A percentile compares a stretch with the other conserved stretches of the same genome.
Evolutionary conservation across 306 rosid species (phyloP).

Genomic region (Cotoneaster glaucophyllus): DNA sequence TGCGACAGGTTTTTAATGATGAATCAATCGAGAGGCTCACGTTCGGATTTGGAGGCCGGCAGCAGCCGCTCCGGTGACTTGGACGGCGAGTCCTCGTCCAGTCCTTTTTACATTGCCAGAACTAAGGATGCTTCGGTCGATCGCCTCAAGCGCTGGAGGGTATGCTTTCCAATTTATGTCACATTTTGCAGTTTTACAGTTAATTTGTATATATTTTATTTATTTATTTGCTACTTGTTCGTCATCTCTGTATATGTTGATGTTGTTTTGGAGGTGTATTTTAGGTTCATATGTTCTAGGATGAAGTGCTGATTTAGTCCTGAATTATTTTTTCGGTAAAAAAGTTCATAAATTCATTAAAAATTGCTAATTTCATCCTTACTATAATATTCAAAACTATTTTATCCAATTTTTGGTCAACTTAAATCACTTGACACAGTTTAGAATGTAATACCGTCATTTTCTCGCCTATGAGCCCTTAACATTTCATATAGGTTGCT

Average conservation of each 20-base stretch:
- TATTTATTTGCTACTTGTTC: background rate
- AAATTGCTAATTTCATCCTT: no score
- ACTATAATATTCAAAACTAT: no score
- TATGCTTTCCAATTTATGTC: constrained; percentile 11
- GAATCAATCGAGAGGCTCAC: constrained; percentile 45
- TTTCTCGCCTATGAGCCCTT: no score
- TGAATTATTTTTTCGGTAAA: no score
- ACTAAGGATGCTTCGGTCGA: constrained; percentile 70
- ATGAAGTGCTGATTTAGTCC: no score
- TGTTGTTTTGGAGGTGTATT: background rate
- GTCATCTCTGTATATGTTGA: background rate
- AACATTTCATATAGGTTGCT: no score
- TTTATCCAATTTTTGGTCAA: no score
- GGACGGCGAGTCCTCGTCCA: constrained; percentile 23
- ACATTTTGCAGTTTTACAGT: background rate
- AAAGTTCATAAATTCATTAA: no score
- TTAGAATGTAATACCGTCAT: no score
- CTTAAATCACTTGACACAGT: no score
- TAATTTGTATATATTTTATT: background rate
- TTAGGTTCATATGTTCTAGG: background rate
- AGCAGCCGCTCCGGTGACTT: constrained; percentile 24
- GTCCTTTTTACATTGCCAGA: constrained; percentile 62
- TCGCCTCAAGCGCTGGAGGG: constrained; percentile 94
- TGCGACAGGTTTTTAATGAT: constrained; percentile 66
- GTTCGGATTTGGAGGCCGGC: constrained; percentile 63